A percentile compares a stretch with the other conserved stretches of the same genome.
Evolutionary conservation across 1,284 basidiomycete species (phyloP).

Genomic region (Ustilago shanxiensis): DNA sequence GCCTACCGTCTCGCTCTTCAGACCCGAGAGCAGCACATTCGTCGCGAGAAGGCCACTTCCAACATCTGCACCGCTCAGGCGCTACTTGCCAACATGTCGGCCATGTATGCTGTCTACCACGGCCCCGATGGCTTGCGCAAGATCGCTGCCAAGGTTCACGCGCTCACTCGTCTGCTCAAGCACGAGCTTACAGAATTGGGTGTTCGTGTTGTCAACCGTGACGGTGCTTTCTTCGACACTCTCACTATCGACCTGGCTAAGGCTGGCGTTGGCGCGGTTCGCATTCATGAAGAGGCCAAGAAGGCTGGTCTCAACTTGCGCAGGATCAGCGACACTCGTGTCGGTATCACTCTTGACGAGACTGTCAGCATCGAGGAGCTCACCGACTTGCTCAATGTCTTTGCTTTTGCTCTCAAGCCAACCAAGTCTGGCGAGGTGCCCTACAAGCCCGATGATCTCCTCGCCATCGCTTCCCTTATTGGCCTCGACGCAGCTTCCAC

Average conservation of each 20-base stretch:
- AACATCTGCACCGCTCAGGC: conserved; percentile 70
- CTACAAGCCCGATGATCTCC: conserved; percentile 61
- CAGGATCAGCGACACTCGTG: conserved; percentile 79
- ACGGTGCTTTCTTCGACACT: conserved; percentile 87
- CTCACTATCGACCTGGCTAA: conserved; percentile 84
- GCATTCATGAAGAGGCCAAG: conserved; percentile 80
- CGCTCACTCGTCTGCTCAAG: conserved; percentile 85
- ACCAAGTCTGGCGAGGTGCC: conserved; percentile 67
- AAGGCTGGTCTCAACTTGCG: conserved; percentile 86
- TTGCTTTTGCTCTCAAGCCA: conserved; percentile 74
- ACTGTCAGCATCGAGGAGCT: conserved; percentile 78
- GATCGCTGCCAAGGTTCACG: conserved; percentile 91
- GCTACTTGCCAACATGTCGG: conserved; percentile 68
- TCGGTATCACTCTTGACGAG: conserved; percentile 94
- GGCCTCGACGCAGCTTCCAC: conserved; percentile 54
- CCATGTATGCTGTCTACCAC: conserved; percentile 83
- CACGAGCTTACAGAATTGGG: conserved; percentile 80
- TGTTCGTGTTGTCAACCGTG: conserved; percentile 74
- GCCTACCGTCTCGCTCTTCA: conserved; percentile 94
- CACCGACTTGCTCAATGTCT: conserved; percentile 83
- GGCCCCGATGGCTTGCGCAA: conserved; percentile 86
- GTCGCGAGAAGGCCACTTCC: conserved; percentile 69
- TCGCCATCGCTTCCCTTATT: conserved; percentile 50
- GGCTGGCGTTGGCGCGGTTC: conserved; percentile 76
- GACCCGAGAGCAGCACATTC: conserved; percentile 71